phyloP scores from a whole-genome alignment of 768 basidiomycete species.

The Podaxis sp. region DNA sequence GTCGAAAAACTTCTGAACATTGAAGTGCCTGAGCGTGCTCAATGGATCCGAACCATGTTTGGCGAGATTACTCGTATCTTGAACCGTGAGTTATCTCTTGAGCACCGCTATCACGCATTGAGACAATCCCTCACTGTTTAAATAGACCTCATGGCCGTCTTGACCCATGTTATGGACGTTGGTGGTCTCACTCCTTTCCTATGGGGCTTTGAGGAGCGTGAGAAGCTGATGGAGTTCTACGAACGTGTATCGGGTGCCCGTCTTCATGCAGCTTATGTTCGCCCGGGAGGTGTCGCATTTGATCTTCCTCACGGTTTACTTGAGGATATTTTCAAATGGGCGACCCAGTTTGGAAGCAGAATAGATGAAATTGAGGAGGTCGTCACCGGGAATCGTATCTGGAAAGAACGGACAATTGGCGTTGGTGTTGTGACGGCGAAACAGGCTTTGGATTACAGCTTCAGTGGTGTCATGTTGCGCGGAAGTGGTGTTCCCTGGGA shows the following conservation, averaged over 20 bases:
- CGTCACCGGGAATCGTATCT: constrained; percentile 95
- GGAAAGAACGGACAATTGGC: constrained; percentile 93
- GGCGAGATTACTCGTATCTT: constrained; percentile 96
- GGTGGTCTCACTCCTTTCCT: constrained; percentile 98
- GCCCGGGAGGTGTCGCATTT: constrained; percentile 97
- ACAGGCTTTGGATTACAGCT: constrained; percentile 88
- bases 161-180: constrained; percentile 96
- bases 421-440: constrained; percentile 91
- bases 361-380: constrained; percentile 99
- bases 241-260: constrained; percentile 98
- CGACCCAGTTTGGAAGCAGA: constrained; percentile 87
- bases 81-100: constrained; percentile 62
- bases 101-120: not conserved
- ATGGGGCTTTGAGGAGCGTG: constrained; percentile 99
- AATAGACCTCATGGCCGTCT: constrained; percentile 91
- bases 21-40: constrained; percentile 93
- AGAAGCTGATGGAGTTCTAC: constrained; percentile 99
- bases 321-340: constrained; percentile 98
- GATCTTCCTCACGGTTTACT: constrained; percentile 98
- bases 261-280: constrained; percentile 95
- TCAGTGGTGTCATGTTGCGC: constrained; percentile 96
- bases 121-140: constrained; percentile 27
- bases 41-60: constrained; percentile 97
- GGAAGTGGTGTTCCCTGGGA: constrained; percentile 97
- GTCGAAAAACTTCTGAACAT: constrained; percentile 98